Evolutionary conservation across 768 basidiomycete genomes (phyloP).

Genomic region (Boletellus emodensis): DNA sequence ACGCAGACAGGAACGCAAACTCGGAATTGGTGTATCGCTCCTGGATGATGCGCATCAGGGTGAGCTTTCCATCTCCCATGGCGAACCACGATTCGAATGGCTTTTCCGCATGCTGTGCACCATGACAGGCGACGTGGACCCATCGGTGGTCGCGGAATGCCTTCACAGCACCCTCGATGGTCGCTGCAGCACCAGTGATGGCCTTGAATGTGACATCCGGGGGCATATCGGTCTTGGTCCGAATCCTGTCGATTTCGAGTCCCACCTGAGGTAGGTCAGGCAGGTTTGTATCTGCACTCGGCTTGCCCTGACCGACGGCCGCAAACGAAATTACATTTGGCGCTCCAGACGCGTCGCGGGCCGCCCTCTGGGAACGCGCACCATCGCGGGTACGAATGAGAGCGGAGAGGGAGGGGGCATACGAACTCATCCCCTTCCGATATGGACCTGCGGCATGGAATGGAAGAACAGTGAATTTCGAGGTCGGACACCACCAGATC

Average conservation of each 20-base stretch:
- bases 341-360: background rate
- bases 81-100: background rate
- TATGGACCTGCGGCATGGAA: background rate
- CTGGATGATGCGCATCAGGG: background rate
- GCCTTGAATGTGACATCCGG: background rate
- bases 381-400: background rate
- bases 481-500: background rate
- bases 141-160: background rate
- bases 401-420: background rate
- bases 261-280: background rate
- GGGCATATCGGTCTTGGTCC: background rate
- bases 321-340: background rate
- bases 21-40: background rate
- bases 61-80: background rate
- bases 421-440: background rate
- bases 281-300: background rate
- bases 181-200: background rate
- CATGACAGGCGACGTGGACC: background rate
- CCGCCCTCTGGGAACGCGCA: background rate
- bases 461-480: background rate
- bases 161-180: background rate
- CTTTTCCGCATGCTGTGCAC: background rate
- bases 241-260: background rate
- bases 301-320: background rate
- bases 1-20: slow-evolving; percentile 1